Base-by-base conservation (phyloP, 345 rosid species). In the Gynandropsis gynandra region DNA sequence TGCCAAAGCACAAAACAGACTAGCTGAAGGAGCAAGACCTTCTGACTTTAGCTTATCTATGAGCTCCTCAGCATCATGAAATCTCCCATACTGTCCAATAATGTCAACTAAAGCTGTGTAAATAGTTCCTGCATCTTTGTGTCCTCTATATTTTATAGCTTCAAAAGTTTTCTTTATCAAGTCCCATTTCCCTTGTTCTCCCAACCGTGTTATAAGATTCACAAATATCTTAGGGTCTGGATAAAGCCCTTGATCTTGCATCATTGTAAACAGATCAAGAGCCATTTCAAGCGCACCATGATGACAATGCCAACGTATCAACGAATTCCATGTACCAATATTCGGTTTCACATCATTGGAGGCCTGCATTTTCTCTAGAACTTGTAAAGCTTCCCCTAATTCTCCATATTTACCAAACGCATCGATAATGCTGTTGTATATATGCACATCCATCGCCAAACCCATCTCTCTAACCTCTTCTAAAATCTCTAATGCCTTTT, bases 111-210 rank as follows among this genome's bases (percentile, higher is more conserved):
- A 50, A 52, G 76, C 64, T 9, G 71, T 81, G 58, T 79, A 82
- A 29, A 79, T 67, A 17, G 71, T 61, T 36, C 76, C 72, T 16
- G 60, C 42, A 52, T 67, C 58, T 65, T 51, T 53, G 43, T 68
- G 72, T 39, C 81, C 85, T 54, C 52, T 53, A 42, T 29, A 48
- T 51, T 73, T 71, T 54, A 79, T 67, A 16, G 34, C 58, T 46
- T 77, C 76, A 47, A 76, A 77, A 46, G 41, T 70, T 24, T 39
- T 64, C 70, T 54, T 59, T 39, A 82, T 74, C 65, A 67, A 27
- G 16, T 73, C 64, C 89, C 85, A 82, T 50, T 72, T 77, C 66
- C 89, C 89, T 27, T 63, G 76, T 74, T 82, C 89, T 35, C 79
- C 83, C 52, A 82, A 65, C 35, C 65, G 63, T 10, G 76, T 71